Conservation (phyloP, 2,329 filamentous ascomycete genomes). For the Cucurbitaria berberidis region DNA sequence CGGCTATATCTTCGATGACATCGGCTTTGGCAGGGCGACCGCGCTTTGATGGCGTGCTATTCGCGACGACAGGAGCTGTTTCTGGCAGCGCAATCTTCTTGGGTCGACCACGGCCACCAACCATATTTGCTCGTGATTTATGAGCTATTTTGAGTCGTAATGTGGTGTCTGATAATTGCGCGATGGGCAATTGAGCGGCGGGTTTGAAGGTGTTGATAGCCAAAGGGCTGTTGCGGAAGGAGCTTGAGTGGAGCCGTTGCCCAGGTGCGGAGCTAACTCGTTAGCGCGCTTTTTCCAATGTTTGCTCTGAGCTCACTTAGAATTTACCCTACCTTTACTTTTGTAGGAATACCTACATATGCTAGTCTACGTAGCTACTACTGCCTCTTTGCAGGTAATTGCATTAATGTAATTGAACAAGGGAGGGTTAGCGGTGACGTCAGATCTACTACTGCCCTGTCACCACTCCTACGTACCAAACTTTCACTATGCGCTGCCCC, state of each 20-base stretch:
- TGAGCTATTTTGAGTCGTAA: constrained; percentile 17
- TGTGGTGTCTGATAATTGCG: background rate
- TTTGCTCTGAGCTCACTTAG: background rate
- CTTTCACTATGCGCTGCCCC: too few species aligned
- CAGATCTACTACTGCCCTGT: too few species aligned
- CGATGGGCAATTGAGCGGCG: background rate
- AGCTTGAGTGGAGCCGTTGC: too few species aligned
- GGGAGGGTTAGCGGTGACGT: too few species aligned
- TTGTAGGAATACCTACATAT: too few species aligned
- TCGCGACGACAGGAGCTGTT: constrained; percentile 5
- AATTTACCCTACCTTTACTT: background rate
- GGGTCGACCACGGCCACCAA: constrained; percentile 20
- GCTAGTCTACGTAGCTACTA: too few species aligned
- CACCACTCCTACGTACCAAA: too few species aligned
- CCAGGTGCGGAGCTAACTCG: too few species aligned
- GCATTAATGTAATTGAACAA: too few species aligned
- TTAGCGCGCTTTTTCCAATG: too few species aligned
- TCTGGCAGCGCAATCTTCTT: constrained; percentile 11
- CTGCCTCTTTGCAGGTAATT: too few species aligned
- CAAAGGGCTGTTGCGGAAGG: background rate
- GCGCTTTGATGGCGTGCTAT: constrained; percentile 18
- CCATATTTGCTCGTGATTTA: constrained; percentile 11
- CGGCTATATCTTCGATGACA: constrained; percentile 6
- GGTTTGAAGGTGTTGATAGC: too few species aligned
- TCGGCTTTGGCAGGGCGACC: constrained; percentile 26